Conservation (phyloP, 257 asterid species). For the Forsythia viridissima region DNA sequence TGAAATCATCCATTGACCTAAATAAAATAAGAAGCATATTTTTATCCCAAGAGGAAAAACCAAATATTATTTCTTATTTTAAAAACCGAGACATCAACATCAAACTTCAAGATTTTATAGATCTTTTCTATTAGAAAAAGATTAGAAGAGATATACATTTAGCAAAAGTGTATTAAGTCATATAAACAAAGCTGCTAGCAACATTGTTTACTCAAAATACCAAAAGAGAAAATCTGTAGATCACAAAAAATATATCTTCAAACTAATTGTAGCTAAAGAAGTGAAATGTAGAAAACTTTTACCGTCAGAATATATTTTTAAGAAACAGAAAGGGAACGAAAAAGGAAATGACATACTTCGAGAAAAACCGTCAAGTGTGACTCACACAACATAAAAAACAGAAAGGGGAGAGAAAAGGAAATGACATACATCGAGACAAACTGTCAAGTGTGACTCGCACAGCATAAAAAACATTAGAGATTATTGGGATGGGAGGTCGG, state of each 20-base stretch:
- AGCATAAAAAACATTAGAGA: slow-evolving; percentile 12
- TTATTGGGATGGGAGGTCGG: background rate
- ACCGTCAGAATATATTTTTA: background rate
- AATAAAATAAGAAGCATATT: slow-evolving; percentile 1
- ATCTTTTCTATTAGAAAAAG: background rate
- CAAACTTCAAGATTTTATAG: background rate
- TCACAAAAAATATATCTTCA: background rate
- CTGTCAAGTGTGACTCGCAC: slow-evolving; percentile 12
- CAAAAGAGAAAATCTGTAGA: background rate
- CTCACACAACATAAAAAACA: background rate
- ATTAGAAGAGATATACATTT: background rate
- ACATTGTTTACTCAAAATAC: background rate
- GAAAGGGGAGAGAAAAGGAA: background rate
- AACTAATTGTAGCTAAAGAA: slow-evolving; percentile 2
- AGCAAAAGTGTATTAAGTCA: slow-evolving; percentile 6
- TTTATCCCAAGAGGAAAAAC: slow-evolving; percentile 7
- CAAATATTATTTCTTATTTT: slow-evolving; percentile 1
- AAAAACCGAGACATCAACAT: slow-evolving; percentile 12
- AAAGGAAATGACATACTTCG: no score
- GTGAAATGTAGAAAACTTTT: background rate
- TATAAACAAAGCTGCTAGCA: background rate
- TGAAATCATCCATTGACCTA: background rate
- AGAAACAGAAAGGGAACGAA: background rate
- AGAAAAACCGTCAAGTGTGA: no score
- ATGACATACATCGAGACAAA: background rate